Conservation (phyloP, 2,329 filamentous ascomycete species). For the Conoideocrella luteorostrata region DNA sequence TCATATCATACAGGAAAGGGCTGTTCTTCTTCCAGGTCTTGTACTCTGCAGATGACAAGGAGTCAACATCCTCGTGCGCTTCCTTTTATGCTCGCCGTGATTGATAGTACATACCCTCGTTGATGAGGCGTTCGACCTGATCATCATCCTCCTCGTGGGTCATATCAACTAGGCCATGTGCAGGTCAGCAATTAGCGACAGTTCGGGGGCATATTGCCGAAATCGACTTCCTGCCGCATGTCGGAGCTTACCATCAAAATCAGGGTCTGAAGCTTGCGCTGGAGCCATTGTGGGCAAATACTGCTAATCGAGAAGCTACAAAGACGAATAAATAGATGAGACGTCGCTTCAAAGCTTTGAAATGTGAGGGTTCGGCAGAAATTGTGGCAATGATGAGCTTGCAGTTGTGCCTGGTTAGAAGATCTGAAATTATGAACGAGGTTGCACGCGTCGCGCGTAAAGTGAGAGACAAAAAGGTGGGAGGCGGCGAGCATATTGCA, state of each 20-base stretch:
- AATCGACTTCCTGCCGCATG: background rate
- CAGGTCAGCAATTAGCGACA: constrained; percentile 7
- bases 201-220: no score
- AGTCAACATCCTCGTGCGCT: background rate
- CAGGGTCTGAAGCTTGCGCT: constrained; percentile 27
- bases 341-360: background rate
- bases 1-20: constrained; percentile 97
- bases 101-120: constrained; percentile 58
- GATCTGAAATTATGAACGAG: background rate
- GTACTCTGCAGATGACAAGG: constrained; percentile 68
- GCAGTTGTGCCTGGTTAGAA: constrained; percentile 22
- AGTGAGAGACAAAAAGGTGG: constrained; percentile 13
- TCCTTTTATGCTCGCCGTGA: background rate
- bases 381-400: background rate
- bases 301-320: background rate
- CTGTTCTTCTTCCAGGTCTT: constrained; percentile 99
- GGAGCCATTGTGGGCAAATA: constrained; percentile 25
- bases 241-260: constrained; percentile 26
- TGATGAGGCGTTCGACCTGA: constrained; percentile 80
- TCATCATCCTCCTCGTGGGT: constrained; percentile 63
- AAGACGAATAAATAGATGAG: background rate
- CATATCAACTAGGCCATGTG: constrained; percentile 27
- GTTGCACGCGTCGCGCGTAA: constrained; percentile 32
- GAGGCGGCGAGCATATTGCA: background rate
- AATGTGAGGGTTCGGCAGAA: background rate